Percentiles rank a stretch among this genome's conserved stretches.
These are phyloP conservation scores for Thermothielavioides terrestris DNA, from an alignment of 495 filamentous ascomycete species.

Conservation along the genomic window DNA sequence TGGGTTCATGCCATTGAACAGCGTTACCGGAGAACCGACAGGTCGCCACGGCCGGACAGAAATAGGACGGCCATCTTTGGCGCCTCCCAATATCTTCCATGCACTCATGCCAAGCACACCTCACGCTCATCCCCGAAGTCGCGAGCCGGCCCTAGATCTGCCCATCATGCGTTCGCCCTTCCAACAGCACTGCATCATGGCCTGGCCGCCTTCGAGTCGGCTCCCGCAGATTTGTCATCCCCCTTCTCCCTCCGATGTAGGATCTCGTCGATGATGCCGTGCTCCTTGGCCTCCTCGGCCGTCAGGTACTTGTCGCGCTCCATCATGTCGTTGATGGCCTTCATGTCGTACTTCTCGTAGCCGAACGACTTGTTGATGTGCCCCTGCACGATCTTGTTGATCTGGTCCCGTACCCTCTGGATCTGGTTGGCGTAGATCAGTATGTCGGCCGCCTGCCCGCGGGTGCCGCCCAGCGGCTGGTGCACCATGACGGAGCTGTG, in stretches of 20 bases:
- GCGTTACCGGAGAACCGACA: too few relatives aligned
- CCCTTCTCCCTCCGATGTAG: slow-evolving; percentile 44
- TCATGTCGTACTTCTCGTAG: slow-evolving; percentile 49
- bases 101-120: not conserved
- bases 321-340: slow-evolving; percentile 88
- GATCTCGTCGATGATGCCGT: slow-evolving; percentile 89
- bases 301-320: slow-evolving; percentile 93
- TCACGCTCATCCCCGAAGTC: not conserved
- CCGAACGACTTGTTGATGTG: slow-evolving; percentile 72
- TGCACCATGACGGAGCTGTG: slow-evolving; percentile 95
- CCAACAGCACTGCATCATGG: slow-evolving; percentile 9
- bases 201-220: slow-evolving; percentile 14
- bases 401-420: slow-evolving; percentile 67
- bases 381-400: slow-evolving; percentile 81
- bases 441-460: slow-evolving; percentile 85
- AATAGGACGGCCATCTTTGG: not conserved
- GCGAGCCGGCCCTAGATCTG: not conserved
- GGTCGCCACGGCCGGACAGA: too few relatives aligned
- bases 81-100: not conserved
- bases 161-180: slow-evolving; percentile 1
- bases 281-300: slow-evolving; percentile 74
- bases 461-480: slow-evolving; percentile 85
- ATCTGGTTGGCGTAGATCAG: slow-evolving; percentile 97
- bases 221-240: slow-evolving; percentile 17
- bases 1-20: too few relatives aligned